Base-by-base conservation (phyloP, 768 basidiomycete species). In the Termitomyces sp. region DNA sequence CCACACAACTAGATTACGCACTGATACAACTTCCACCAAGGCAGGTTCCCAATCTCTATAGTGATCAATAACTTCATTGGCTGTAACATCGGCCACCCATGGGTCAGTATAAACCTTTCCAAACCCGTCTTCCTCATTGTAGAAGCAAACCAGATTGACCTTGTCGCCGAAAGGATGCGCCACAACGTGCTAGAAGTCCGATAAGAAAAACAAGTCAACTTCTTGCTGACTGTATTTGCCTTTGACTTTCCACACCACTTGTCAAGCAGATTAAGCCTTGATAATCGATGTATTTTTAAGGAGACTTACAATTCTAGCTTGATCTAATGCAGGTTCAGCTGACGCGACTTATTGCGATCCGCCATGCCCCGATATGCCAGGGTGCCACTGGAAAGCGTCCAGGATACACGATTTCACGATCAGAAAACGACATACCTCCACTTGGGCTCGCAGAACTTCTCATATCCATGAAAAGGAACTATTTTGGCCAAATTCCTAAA, bases 121-220 rank as follows among this genome's bases (percentile, higher is more conserved):
- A 28, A 58, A 64, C 10, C 58, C 58, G 7, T 63, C 55, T 6
- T 66, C 63, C n/a, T 58, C 35, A 46, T 63, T 66, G 24, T 35
- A 56, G 51, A 61, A 71, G 49, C 63, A 62, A 18, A 64, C 60
- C 5, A 71, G 38, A 40, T 58, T 59, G 26, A 70, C 62, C 22
- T 43, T 58, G 22, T 58, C 58, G 2, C 66, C 69, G 13, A 65
- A 53, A 6, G 69, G 68, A n/a, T n/a, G n/a, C n/a, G n/a, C n/a
- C n/a, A n/a, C n/a, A n/a, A n/a, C n/a, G 28, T 28, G 28, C 28
- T 28, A 28, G 28, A 28, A 28, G 28, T n/a, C n/a, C n/a, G n/a
- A n/a, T n/a, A n/a, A n/a, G n/a, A 3, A 28, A 28, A 28, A 28
- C 4, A 28, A 28, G 28, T 28, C 28, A 28, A 28, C 3, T 3